Base-by-base conservation (phyloP, 805 yeast genomes). In the Candida qinlingensis region DNA sequence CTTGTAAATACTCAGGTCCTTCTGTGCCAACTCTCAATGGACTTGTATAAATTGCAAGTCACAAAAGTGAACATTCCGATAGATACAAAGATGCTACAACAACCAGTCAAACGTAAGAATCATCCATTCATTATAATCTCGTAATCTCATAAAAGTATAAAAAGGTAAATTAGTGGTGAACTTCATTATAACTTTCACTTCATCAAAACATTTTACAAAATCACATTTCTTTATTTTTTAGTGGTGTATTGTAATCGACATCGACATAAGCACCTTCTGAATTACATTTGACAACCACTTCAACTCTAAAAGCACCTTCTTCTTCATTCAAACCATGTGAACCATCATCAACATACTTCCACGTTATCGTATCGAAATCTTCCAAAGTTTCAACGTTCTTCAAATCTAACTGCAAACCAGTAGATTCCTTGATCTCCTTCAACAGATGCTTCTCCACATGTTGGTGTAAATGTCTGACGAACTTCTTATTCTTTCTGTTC, bases 391-490 rank as follows among this genome's bases (percentile, higher is more conserved):
- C 76, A 47, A 75, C 71, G 33, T 69, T 73, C 44, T 77, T 75
- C 61, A 80, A 77, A 43, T 77, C 71, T 67, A 78, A 69, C 42
- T 70, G 70, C 47, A 73, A 65, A 41, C 87, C 86, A n/a, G 81
- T 70, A 63, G 80, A 77, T 49, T 71, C 73, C 52, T 74, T 76
- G 67, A 85, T 80, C 56, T 84, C 91, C 52, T 76, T 75, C 61
- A 85, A 71, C 61, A 85, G 68, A 64, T 85, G 91, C 60, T 83
- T 83, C 58, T 81, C 78, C 47, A 85, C 72, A 60, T 85, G 92
- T 64, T 85, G 92, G 59, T 81, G 84, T 64, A 85, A 73, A 64
- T 84, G 84, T 63, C 92, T 75, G 51, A 79, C 80, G 62, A 83
- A 85, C 66, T 84, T 84, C 57, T 80, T 77, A 48, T 83, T 81